Evolutionary conservation across 2,329 filamentous ascomycete species (phyloP).

Genomic region (Epichloe sylvatica): DNA sequence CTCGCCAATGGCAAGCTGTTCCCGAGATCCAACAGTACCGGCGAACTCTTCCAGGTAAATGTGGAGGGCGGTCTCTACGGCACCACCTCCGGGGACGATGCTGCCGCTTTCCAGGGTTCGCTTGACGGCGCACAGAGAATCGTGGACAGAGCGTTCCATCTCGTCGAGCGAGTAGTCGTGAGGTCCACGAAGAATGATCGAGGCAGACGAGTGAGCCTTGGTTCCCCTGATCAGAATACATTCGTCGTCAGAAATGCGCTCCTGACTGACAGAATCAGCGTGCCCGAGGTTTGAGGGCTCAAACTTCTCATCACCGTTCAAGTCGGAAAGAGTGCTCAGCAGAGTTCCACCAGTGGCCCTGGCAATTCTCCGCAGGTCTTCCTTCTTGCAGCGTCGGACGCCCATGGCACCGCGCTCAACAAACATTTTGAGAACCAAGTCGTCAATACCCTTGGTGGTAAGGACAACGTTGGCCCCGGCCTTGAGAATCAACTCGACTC

Average conservation of each 20-base stretch:
- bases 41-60: constrained; percentile 99
- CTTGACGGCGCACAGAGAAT: constrained; percentile 94
- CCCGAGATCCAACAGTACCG: constrained; percentile 87
- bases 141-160: constrained; percentile 97
- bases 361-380: constrained; percentile 88
- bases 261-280: constrained; percentile 93
- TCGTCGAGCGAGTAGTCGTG: constrained; percentile 97
- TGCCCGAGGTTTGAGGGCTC: constrained; percentile 78
- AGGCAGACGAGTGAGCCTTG: constrained; percentile 85
- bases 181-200: constrained; percentile 85
- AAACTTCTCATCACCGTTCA: constrained; percentile 96
- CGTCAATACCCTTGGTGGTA: constrained; percentile 97
- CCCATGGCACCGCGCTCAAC: constrained; percentile 92
- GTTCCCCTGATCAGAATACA: constrained; percentile 95
- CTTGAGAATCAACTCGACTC: constrained; percentile 95
- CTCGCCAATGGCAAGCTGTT: constrained; percentile 95
- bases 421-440: constrained; percentile 86
- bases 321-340: constrained; percentile 82
- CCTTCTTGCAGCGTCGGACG: constrained; percentile 94
- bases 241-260: constrained; percentile 97
- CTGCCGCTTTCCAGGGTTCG: constrained; percentile 90
- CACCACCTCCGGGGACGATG: constrained; percentile 91
- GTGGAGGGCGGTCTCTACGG: constrained; percentile 95
- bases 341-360: constrained; percentile 90
- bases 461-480: constrained; percentile 90